Conservation (phyloP, 164 flowering plant genomes). For the Liquidambar formosana region DNA sequence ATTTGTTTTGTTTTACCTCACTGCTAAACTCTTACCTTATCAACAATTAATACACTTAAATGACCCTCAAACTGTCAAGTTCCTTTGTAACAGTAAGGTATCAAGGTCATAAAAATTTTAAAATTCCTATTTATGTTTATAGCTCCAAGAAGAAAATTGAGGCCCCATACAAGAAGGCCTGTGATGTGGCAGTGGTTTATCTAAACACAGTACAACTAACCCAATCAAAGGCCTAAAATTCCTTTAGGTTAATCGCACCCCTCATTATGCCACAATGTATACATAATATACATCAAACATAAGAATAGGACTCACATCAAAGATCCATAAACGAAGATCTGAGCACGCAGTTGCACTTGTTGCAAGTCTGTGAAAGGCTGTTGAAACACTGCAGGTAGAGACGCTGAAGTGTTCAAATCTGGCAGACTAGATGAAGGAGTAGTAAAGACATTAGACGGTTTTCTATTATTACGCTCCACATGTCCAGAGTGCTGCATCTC, state of each 20-base stretch:
- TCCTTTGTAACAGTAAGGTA: background rate
- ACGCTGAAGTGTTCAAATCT: slow-evolving; percentile 61
- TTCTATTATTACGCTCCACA: slow-evolving; percentile 33
- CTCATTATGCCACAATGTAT: background rate
- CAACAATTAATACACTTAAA: background rate
- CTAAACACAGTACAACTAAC: background rate
- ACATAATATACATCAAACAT: background rate
- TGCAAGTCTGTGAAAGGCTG: slow-evolving; percentile 86
- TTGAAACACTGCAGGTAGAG: slow-evolving; percentile 45
- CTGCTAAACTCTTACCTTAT: too few relatives aligned
- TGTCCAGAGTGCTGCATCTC: slow-evolving; percentile 34
- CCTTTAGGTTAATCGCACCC: background rate
- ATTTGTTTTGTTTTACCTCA: too few relatives aligned
- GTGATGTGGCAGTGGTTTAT: background rate
- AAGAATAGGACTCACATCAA: slow-evolving; percentile 66
- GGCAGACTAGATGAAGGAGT: slow-evolving; percentile 55
- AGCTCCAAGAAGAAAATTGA: too few relatives aligned
- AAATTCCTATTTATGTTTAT: background rate
- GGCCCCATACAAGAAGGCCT: background rate
- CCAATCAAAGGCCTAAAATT: background rate
- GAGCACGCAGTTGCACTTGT: slow-evolving; percentile 98
- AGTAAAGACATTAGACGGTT: slow-evolving; percentile 35
- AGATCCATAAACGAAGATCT: slow-evolving; percentile 98
- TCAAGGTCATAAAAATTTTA: background rate
- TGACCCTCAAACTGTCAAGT: background rate